Evolutionary conservation across 2,329 filamentous ascomycete genomes (phyloP).

Genomic region (Pseudophaeomoniella oleicola): DNA sequence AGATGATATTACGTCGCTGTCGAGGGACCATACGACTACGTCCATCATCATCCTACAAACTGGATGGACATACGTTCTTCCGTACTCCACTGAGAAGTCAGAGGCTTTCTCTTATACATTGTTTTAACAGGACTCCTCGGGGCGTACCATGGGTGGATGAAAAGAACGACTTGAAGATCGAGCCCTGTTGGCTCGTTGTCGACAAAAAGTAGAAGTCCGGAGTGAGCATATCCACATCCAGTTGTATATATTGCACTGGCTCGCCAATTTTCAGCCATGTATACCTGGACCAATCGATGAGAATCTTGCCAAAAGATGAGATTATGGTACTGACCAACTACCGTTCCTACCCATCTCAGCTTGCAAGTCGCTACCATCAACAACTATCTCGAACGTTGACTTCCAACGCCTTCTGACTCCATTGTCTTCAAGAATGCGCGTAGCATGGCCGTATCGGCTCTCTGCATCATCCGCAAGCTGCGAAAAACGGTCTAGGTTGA

Average conservation of each 20-base stretch:
- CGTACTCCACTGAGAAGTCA: no score
- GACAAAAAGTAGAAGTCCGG: constrained; percentile 16
- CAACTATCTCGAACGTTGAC: constrained; percentile 6
- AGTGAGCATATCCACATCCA: constrained; percentile 17
- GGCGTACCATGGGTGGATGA: no score
- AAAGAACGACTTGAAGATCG: no score
- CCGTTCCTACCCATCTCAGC: constrained; percentile 9
- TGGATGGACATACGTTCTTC: background rate
- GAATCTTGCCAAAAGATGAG: background rate
- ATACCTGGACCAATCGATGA: constrained; percentile 9
- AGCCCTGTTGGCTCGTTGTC: constrained; percentile 14
- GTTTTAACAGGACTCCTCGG: no score
- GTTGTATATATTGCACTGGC: constrained; percentile 12
- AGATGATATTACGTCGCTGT: constrained; percentile 7
- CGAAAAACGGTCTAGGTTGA: background rate
- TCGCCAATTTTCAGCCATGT: constrained; percentile 12
- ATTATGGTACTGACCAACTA: constrained; percentile 8
- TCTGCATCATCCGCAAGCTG: background rate
- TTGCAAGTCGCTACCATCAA: constrained; percentile 9
- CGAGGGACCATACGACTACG: constrained; percentile 1
- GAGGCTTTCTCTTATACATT: no score
- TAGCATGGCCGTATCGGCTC: background rate
- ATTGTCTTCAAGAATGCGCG: constrained; percentile 9
- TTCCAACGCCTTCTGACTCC: constrained; percentile 15
- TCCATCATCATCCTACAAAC: background rate